Conservation (phyloP, 2,329 filamentous ascomycete species). For the Colletotrichum sp. region DNA sequence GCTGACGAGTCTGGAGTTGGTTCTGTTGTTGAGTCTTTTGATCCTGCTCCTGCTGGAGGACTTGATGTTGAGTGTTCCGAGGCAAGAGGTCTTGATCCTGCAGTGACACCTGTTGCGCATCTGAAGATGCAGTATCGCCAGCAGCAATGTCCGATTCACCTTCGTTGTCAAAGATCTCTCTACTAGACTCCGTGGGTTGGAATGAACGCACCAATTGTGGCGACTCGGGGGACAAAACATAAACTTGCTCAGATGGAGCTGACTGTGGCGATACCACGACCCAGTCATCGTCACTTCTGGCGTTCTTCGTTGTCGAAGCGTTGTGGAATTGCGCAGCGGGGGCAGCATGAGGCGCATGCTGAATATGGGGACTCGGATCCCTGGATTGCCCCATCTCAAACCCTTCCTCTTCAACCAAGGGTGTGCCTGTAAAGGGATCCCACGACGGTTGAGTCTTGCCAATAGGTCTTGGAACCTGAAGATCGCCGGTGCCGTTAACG, state of each 20-base stretch:
- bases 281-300: conserved; percentile 31
- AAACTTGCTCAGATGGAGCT: conserved; percentile 25
- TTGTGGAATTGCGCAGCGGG: not conserved
- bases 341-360: not conserved
- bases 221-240: conserved; percentile 26
- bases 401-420: conserved; percentile 40
- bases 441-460: conserved; percentile 38
- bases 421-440: conserved; percentile 37
- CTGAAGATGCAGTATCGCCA: not conserved
- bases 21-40: not conserved
- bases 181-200: not conserved
- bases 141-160: not conserved
- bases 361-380: conserved; percentile 7
- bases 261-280: conserved; percentile 32
- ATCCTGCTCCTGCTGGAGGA: not conserved
- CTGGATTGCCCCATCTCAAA: conserved; percentile 30
- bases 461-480: conserved; percentile 32
- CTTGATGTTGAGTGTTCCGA: conserved; percentile 17
- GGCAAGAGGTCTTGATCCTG: not conserved
- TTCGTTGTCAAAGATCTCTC: not conserved
- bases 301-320: not conserved
- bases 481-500: conserved; percentile 5
- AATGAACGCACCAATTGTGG: not conserved
- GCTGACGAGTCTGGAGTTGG: conserved; percentile 22
- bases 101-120: not conserved